Evolutionary conservation across 495 filamentous ascomycete genomes (phyloP), one percentile per base, ranked within the genome.

Genomic region (Immersiella caudata): DNA sequence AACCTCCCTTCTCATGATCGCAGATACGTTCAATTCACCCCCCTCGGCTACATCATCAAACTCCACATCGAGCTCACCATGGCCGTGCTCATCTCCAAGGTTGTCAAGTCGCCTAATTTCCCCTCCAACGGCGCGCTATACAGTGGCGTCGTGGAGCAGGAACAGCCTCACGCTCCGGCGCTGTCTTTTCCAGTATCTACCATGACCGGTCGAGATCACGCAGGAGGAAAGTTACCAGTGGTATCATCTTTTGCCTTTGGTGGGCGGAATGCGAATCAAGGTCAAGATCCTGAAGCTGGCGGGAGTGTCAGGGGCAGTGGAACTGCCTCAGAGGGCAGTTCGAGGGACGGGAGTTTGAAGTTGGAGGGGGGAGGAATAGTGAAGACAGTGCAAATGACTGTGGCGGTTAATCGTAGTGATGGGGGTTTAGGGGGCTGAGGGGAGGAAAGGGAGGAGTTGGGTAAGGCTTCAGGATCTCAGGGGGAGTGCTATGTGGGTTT

Each of bases 31-130:
- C 59, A 61, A 33, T 61, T 61, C 35, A 33, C 59, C 7, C 59
- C 59, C 20, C 35, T 61, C 20, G 2, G 26, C 27, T 61, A 61
- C 59, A 61, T 61, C 29, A 27, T 61, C 59, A 62, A 61, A 20
- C 59, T 61, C 20, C 59, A 61, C 27, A 61, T 61, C 59, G 59
- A 61, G n/a, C 35, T 61, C 29, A 61, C 35, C 59, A 61, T 61
- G 59, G 59, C 59, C 59, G 59, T 61, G 20, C 59, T 61, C 29
- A 61, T 61, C 35, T 40, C 29, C 27, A 61, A 61, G n/a, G 59
- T 61, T 8, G 59, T 49, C 29, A 61, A 61, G 35, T 14, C 18
- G 4, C 6, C 20, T 33, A 61, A 61, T 20, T 9, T 20, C 33
- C 12, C 18, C 3, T 55, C 52, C 20, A 11, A 59, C 27, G 59